A percentile compares a stretch with the other conserved stretches of the same genome.
phyloP scores from a whole-genome alignment of 352 stramenopile genomes.

The Phytopythium vexans region DNA sequence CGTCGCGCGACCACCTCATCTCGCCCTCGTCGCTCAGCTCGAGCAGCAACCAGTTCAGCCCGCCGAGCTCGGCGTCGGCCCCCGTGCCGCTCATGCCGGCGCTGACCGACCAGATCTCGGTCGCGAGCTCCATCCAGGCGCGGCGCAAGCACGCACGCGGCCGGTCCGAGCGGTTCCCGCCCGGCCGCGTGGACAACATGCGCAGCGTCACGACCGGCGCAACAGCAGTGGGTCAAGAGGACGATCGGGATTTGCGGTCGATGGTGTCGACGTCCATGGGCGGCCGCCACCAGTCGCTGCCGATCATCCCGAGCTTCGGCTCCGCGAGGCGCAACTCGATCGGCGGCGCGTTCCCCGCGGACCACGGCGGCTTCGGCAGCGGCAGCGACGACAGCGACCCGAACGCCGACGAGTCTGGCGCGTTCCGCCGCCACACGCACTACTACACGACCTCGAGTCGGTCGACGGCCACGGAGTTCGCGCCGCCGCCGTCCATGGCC shows the following conservation, averaged over 20 bases:
- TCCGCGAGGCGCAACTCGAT: conserved; percentile 3
- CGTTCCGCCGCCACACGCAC: neutral
- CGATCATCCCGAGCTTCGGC: conserved; percentile 51
- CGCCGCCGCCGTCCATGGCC: no score
- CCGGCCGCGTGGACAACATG: no score
- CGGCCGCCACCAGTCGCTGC: conserved; percentile 50
- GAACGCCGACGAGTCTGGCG: neutral
- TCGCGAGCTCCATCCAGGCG: no score
- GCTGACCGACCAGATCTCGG: neutral
- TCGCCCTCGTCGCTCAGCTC: conserved; percentile 61
- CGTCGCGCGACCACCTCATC: conserved; percentile 42
- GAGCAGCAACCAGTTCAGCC: conserved; percentile 30
- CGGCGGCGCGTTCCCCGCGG: neutral
- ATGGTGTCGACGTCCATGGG: conserved; percentile 19
- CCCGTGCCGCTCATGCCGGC: conserved; percentile 13
- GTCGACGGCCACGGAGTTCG: no score
- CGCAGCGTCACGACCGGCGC: no score
- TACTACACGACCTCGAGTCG: no score
- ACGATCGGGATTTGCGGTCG: conserved; percentile 18
- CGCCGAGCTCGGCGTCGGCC: conserved; percentile 28
- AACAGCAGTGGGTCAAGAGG: neutral
- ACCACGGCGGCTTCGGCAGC: neutral
- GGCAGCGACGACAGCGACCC: conserved; percentile 9
- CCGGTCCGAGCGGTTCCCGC: no score
- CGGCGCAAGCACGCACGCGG: no score